Evolutionary conservation across 106 monocot species (phyloP), one percentile per base, ranked within the genome.

Genomic region (Dioscorea alata): DNA sequence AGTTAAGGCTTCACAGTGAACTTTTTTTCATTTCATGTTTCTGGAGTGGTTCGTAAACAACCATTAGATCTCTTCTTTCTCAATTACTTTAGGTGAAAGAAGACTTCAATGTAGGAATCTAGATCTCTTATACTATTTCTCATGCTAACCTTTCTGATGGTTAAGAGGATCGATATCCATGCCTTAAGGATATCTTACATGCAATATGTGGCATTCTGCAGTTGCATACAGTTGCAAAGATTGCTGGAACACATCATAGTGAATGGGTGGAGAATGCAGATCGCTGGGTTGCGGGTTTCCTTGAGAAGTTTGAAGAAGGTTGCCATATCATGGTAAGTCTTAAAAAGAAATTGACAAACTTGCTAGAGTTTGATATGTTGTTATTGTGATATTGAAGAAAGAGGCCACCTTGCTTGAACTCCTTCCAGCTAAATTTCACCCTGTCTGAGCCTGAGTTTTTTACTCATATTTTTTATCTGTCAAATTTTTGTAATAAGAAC

Each of bases 221-320:
- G 91, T 71, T 91, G 16, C 83, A 88, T 59, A 85, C 80, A 4
- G 92, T 85, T 48, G 91, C 87, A 16, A 91, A 85, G 72, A 79
- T 74, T 6, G 90, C 86, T 15, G 80, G 75, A 14, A 66, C 79
- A 42, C 71, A 73, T 52, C 81, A 73, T 7, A 73, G 78, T n/a
- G 84, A 82, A 60, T 91, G 86, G 90, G 65, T 88, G 34, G 91
- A 77, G 57, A 85, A 85, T 80, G 87, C 85, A 5, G 91, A 91
- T 57, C 81, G 91, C 21, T 87, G 82, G 87, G 75, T 91, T 49
- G 87, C 80, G 23, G 84, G 91, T 19, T 91, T 91, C 68, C 77
- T 88, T 19, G 91, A 82, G 77, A 91, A 87, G 75, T 91, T 91
- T 75, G 91, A 88, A 76, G 87, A 91, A 80, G 49, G 80, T 19